phyloP scores from a whole-genome alignment of 2,329 filamentous ascomycete species.

The Colletotrichum orchidophilum region DNA sequence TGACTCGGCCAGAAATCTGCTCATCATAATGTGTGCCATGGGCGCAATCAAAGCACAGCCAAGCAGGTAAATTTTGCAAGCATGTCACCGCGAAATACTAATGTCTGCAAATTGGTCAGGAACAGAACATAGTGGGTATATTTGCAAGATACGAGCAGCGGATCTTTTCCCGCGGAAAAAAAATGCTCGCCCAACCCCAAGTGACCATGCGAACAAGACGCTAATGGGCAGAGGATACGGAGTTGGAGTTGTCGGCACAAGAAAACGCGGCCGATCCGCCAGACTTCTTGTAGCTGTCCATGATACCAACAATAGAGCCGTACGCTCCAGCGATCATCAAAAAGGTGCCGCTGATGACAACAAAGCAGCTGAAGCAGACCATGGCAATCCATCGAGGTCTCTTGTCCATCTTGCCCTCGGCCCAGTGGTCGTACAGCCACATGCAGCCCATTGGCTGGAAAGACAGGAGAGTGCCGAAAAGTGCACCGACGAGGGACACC shows the following conservation, averaged over 20 bases:
- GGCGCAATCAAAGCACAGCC: neutral
- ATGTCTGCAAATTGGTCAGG: neutral
- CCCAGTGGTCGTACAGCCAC: conserved; percentile 56
- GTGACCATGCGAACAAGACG: neutral
- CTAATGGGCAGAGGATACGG: conserved; percentile 10
- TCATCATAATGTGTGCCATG: neutral
- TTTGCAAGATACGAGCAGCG: neutral
- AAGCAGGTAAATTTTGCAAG: neutral
- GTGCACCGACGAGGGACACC: conserved; percentile 40
- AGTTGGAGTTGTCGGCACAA: conserved; percentile 54
- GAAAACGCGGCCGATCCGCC: conserved; percentile 51
- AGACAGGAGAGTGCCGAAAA: conserved; percentile 41
- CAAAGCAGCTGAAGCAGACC: conserved; percentile 38
- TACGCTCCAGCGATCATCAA: conserved; percentile 56
- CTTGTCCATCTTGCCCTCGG: conserved; percentile 33
- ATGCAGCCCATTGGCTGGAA: conserved; percentile 45
- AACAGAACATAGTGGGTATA: conserved; percentile 6
- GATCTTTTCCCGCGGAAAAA: neutral
- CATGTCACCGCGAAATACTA: no score
- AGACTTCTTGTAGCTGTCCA: conserved; percentile 45
- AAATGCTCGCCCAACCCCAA: neutral
- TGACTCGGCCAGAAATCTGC: no score
- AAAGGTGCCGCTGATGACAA: conserved; percentile 50
- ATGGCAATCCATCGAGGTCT: conserved; percentile 31
- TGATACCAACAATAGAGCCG: conserved; percentile 51